phyloP scores from a whole-genome alignment of 352 stramenopile genomes.

The Phytophthora quininea region DNA sequence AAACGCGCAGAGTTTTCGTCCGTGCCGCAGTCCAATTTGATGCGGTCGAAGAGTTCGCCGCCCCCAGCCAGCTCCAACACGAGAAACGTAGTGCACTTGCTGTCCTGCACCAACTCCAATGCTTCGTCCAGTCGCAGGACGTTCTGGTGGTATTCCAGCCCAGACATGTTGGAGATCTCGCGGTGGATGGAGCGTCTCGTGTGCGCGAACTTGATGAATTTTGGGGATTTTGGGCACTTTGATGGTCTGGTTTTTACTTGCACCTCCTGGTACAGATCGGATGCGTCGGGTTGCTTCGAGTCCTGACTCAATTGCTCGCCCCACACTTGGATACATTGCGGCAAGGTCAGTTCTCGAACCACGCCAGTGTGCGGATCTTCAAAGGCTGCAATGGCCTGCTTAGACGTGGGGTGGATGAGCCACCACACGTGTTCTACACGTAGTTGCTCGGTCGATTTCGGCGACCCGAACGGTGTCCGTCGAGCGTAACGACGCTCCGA shows the following conservation, averaged over 20 bases:
- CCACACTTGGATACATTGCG: slow-evolving; percentile 96
- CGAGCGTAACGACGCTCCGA: slow-evolving; percentile 16
- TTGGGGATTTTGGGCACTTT: slow-evolving; percentile 92
- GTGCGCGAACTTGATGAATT: slow-evolving; percentile 95
- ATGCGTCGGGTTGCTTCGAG: slow-evolving; percentile 13
- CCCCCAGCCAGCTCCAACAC: slow-evolving; percentile 92
- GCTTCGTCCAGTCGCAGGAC: slow-evolving; percentile 95
- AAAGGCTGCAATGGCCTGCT: slow-evolving; percentile 93
- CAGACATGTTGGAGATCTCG: slow-evolving; percentile 95
- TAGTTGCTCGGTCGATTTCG: slow-evolving; percentile 24
- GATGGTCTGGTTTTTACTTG: slow-evolving; percentile 75
- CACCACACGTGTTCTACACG: slow-evolving; percentile 92
- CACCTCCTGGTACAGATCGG: slow-evolving; percentile 73
- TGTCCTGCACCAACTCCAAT: slow-evolving; percentile 95
- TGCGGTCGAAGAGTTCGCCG: slow-evolving; percentile 94
- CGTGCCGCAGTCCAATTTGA: slow-evolving; percentile 89
- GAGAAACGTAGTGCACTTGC: slow-evolving; percentile 93
- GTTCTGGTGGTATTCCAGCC: slow-evolving; percentile 92
- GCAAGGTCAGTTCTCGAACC: slow-evolving; percentile 93
- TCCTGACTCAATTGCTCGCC: slow-evolving; percentile 60
- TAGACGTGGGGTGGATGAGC: slow-evolving; percentile 95
- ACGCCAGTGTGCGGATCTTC: slow-evolving; percentile 87
- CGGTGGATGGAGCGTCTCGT: slow-evolving; percentile 93
- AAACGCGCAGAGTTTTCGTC: slow-evolving; percentile 84
- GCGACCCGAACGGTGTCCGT: slow-evolving; percentile 9